A percentile compares a stretch with the other conserved stretches of the same genome.
phyloP scores from a whole-genome alignment of 257 asterid species.

The Coffea canephora region DNA sequence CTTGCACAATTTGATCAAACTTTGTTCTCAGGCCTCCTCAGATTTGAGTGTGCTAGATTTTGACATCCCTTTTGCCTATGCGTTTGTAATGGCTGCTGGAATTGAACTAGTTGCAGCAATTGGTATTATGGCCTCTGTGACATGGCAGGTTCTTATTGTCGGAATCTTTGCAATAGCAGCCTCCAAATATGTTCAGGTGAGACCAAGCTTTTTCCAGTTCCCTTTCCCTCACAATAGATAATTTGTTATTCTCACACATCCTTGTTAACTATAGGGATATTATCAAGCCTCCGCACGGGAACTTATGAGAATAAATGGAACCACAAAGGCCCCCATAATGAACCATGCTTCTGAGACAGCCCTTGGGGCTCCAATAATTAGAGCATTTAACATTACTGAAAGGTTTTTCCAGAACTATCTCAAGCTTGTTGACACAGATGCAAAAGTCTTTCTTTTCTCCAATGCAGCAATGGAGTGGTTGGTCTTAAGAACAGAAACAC shows the following conservation, averaged over 20 bases:
- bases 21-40: conserved; percentile 58
- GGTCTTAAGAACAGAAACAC: conserved; percentile 63
- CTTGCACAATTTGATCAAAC: not conserved
- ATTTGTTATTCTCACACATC: not conserved
- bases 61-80: conserved; percentile 55
- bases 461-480: conserved; percentile 72
- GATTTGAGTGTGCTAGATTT: conserved; percentile 69
- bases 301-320: conserved; percentile 79
- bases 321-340: conserved; percentile 81
- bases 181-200: conserved; percentile 73
- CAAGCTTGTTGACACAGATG: conserved; percentile 60
- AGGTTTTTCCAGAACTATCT: conserved; percentile 57
- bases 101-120: conserved; percentile 51
- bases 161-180: conserved; percentile 54
- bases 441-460: conserved; percentile 59
- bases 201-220: not conserved
- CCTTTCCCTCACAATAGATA: not conserved
- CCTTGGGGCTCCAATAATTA: conserved; percentile 62
- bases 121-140: conserved; percentile 57
- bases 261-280: conserved; percentile 45
- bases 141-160: conserved; percentile 81
- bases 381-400: conserved; percentile 57
- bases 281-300: conserved; percentile 74
- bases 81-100: conserved; percentile 34
- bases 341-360: conserved; percentile 75